Evolutionary conservation across 208 protist species (phyloP).

Genomic region (Porcisia deanei): DNA sequence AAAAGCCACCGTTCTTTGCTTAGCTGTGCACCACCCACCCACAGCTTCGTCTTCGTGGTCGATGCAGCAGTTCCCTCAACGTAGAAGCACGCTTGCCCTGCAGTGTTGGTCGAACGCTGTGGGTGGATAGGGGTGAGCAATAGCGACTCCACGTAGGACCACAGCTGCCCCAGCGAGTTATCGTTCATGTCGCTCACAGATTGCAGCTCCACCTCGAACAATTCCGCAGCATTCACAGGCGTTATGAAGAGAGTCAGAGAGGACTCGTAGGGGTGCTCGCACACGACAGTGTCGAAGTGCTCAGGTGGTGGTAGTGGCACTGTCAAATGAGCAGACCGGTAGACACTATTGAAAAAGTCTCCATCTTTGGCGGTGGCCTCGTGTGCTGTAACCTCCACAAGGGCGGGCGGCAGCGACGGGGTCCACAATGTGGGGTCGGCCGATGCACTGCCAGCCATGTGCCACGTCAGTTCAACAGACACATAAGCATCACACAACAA

Average conservation of each 20-base stretch:
- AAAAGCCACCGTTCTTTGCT: constrained; percentile 39
- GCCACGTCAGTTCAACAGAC: constrained; percentile 5
- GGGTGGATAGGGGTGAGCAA: constrained; percentile 31
- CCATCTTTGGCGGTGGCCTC: neutral
- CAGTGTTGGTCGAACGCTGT: constrained; percentile 15
- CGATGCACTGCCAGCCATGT: neutral
- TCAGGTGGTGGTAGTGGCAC: constrained; percentile 44
- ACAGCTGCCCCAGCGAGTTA: constrained; percentile 22
- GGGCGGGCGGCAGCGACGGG: neutral
- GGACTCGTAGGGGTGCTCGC: constrained; percentile 45
- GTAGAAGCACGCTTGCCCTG: constrained; percentile 31
- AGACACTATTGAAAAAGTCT: constrained; percentile 11
- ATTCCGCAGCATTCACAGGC: neutral
- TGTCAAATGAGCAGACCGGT: constrained; percentile 33
- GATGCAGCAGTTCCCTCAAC: constrained; percentile 36
- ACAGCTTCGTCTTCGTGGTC: constrained; percentile 33
- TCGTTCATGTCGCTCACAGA: constrained; percentile 16
- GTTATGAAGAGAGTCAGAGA: constrained; percentile 54
- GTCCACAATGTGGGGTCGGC: neutral
- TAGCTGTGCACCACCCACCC: constrained; percentile 39
- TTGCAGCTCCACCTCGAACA: constrained; percentile 66
- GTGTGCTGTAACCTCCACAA: constrained; percentile 4
- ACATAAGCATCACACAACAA: constrained; percentile 19
- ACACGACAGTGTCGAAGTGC: constrained; percentile 43
- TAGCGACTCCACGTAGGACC: constrained; percentile 27